phyloP scores from a whole-genome alignment of 768 basidiomycete genomes.

The Xanthoconium purpureum region DNA sequence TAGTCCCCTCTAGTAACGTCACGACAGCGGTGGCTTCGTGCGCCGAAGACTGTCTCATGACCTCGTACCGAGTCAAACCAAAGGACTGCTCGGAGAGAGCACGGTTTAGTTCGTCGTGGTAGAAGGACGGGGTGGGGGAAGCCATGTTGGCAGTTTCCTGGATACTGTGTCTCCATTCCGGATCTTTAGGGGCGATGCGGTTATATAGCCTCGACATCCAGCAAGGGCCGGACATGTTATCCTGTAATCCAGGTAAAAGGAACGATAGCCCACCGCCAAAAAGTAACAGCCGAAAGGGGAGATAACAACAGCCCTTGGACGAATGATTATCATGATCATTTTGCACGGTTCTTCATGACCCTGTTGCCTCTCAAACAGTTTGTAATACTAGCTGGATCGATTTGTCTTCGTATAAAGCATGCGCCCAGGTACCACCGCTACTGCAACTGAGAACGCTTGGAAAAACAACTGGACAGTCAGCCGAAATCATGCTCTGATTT shows the following conservation, averaged over 20 bases:
- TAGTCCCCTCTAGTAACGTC: slow-evolving; percentile 53
- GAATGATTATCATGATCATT: slow-evolving; percentile 21
- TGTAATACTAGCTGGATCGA: slow-evolving; percentile 10
- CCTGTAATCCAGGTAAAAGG: slow-evolving; percentile 3
- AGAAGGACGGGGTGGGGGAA: slow-evolving; percentile 25
- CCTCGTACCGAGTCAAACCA: slow-evolving; percentile 47
- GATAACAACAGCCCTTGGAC: slow-evolving; percentile 18
- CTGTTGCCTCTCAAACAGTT: slow-evolving; percentile 25
- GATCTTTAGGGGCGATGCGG: slow-evolving; percentile 6
- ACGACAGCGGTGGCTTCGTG: slow-evolving; percentile 53
- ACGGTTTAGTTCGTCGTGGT: slow-evolving; percentile 47
- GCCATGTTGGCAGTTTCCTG: slow-evolving; percentile 14
- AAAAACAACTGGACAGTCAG: slow-evolving; percentile 4
- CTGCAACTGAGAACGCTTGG: slow-evolving; percentile 2
- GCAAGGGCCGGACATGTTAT: slow-evolving; percentile 26
- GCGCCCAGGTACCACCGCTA: slow-evolving; percentile 7
- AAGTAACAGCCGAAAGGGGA: slow-evolving; percentile 10
- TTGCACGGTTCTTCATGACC: slow-evolving; percentile 19
- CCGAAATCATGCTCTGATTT: slow-evolving; percentile 13
- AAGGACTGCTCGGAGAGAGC: slow-evolving; percentile 59
- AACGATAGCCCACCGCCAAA: slow-evolving; percentile 12
- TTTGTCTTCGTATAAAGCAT: slow-evolving; percentile 8
- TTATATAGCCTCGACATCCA: slow-evolving; percentile 32
- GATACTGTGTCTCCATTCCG: slow-evolving; percentile 19
- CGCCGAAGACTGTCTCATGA: slow-evolving; percentile 35